phyloP scores from a whole-genome alignment of 192 early-diverging fungal genomes.

The Coemansia sp. region DNA sequence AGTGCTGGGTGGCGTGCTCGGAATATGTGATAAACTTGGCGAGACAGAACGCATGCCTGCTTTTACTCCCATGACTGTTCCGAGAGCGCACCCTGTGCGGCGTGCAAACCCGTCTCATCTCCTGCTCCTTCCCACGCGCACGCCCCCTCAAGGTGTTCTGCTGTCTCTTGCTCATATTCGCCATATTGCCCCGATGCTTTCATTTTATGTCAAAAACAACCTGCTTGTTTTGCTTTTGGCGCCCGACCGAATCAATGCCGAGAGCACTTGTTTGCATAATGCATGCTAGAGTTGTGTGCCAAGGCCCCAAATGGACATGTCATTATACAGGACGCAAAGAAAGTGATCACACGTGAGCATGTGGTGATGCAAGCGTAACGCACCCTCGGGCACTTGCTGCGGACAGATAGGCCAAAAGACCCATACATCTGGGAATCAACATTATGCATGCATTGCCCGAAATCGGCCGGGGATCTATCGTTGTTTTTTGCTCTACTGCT shows the following conservation, averaged over 20 bases:
- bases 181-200: not conserved
- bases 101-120: not conserved
- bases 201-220: no score
- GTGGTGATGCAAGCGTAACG: not conserved
- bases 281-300: not conserved
- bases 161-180: not conserved
- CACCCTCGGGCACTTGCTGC: not conserved
- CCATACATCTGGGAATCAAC: not conserved
- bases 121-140: conserved; percentile 10
- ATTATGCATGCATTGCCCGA: no score
- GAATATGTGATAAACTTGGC: not conserved
- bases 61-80: not conserved
- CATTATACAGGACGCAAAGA: not conserved
- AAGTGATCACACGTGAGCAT: not conserved
- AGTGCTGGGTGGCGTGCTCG: conserved; percentile 2
- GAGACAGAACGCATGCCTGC: not conserved
- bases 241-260: no score
- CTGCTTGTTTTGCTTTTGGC: no score
- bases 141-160: not conserved
- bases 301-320: not conserved
- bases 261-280: no score
- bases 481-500: not conserved
- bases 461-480: not conserved
- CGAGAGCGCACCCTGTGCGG: conserved; percentile 2
- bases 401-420: not conserved